Conservation (phyloP, 768 basidiomycete genomes). For the Tylopilus subfusipes region DNA sequence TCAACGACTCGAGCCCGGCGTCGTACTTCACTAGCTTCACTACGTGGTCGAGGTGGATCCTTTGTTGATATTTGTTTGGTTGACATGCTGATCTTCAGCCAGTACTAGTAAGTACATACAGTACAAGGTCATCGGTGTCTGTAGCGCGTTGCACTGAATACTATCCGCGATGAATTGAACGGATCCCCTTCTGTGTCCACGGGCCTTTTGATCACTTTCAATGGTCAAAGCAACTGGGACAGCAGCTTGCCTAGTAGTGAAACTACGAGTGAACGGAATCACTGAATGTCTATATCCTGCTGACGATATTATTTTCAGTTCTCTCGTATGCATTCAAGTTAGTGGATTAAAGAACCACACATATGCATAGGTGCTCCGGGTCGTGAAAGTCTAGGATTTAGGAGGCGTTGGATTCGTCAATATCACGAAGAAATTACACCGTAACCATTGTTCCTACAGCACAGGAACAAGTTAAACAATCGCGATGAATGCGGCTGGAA, state of each 20-base stretch:
- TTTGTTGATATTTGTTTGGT: conserved; percentile 28
- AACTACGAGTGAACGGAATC: neutral
- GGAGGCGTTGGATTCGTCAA: neutral
- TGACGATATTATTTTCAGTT: neutral
- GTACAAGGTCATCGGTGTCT: no score
- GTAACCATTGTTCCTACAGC: neutral
- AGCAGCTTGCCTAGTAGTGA: neutral
- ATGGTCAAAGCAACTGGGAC: neutral
- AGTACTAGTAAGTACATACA: no score
- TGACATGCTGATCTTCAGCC: neutral
- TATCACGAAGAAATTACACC: neutral
- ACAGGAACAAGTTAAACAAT: neutral
- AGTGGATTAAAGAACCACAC: no score
- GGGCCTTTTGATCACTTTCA: neutral
- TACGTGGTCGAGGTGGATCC: conserved; percentile 13
- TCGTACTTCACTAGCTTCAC: conserved; percentile 11
- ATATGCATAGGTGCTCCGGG: neutral
- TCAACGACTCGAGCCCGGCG: conserved; percentile 13
- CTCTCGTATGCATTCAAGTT: neutral
- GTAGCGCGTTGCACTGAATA: no score
- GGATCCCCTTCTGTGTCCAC: neutral
- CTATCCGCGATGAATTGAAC: neutral
- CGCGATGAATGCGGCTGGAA: conserved; percentile 3
- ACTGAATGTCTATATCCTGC: neutral
- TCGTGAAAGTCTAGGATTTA: no score